Evolutionary conservation across 257 asterid species (phyloP).

Genomic region (Solanum peruvianum): DNA sequence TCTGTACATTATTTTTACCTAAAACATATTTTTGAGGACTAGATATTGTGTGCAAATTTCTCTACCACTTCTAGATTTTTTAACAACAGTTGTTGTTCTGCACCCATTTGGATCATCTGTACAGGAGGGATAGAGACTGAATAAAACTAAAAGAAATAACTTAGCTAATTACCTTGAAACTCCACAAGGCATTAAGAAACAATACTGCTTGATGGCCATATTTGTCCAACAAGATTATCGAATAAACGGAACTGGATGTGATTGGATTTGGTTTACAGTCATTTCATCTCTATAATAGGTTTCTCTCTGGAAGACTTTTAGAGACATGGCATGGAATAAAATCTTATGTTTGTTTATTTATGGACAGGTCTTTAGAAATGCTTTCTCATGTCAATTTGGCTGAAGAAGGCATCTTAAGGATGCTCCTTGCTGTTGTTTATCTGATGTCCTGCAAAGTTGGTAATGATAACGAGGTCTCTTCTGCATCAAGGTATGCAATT

Average conservation of each 20-base stretch:
- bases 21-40: not conserved
- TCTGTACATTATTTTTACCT: not conserved
- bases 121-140: not conserved
- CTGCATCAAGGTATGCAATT: conserved; percentile 75
- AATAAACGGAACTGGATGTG: not conserved
- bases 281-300: not conserved
- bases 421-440: conserved; percentile 76
- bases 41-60: not conserved
- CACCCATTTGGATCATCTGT: not conserved
- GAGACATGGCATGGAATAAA: not conserved
- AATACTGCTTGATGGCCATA: not conserved
- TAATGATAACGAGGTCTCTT: conserved; percentile 60
- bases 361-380: conserved; percentile 79
- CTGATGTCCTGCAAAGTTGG: conserved; percentile 58
- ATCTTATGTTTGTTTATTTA: conserved; percentile 24
- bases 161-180: not conserved
- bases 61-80: not conserved
- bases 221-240: not conserved
- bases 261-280: not conserved
- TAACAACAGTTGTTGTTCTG: not conserved
- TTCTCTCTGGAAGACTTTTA: not conserved
- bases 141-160: not conserved
- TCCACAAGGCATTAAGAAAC: not conserved
- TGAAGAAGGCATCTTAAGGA: conserved; percentile 80
- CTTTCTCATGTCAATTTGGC: conserved; percentile 66